Percentiles rank a stretch among this genome's conserved stretches.
phyloP scores from a whole-genome alignment of 2,329 filamentous ascomycete species.

The Ceratocystis diversiconidia region DNA sequence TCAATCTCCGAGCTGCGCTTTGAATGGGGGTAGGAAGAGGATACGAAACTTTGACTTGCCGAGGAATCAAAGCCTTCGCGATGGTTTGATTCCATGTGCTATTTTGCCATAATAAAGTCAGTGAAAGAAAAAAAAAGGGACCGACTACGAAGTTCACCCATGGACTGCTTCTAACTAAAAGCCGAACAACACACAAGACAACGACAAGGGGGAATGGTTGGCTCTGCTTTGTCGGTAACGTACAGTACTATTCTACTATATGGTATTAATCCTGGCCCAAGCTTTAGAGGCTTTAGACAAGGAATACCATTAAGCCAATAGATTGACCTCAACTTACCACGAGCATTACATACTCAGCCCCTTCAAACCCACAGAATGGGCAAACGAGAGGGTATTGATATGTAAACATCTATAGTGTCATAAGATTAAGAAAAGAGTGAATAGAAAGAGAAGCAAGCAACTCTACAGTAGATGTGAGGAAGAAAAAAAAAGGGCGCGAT shows the following conservation, averaged over 20 bases:
- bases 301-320: neutral
- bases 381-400: slow-evolving; percentile 4
- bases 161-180: neutral
- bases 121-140: neutral
- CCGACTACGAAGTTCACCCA: neutral
- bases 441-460: neutral
- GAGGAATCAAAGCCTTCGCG: neutral
- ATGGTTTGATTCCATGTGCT: slow-evolving; percentile 3
- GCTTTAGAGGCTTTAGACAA: neutral
- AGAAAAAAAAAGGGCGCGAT: neutral
- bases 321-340: slow-evolving; percentile 8
- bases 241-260: neutral
- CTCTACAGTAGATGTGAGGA: neutral
- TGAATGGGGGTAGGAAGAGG: neutral
- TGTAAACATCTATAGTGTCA: neutral
- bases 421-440: neutral
- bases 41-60: neutral
- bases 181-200: neutral
- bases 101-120: neutral
- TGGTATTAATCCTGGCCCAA: neutral
- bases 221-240: neutral
- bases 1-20: neutral
- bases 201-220: neutral
- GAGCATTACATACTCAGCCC: slow-evolving; percentile 9
- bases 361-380: slow-evolving; percentile 5